Evolutionary conservation across 345 rosid species (phyloP).

Genomic region (Gynandropsis gynandra): DNA sequence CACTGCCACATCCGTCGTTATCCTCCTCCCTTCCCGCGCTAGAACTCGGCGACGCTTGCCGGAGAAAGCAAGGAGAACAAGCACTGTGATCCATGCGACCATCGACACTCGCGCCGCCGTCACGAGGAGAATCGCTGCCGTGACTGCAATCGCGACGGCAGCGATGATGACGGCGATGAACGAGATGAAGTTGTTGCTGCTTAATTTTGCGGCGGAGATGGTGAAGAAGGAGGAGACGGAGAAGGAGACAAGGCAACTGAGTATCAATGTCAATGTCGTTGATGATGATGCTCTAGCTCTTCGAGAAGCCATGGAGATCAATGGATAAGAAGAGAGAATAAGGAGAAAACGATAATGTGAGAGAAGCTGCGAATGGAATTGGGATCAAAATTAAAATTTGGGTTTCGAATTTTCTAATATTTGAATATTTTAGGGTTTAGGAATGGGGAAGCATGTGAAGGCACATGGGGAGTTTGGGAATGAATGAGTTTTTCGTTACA

Average conservation of each 20-base stretch:
- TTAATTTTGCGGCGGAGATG: slow-evolving; percentile 13
- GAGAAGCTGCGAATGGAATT: not conserved
- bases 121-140: slow-evolving; percentile 21
- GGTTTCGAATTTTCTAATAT: slow-evolving; percentile 7
- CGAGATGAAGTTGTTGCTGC: not conserved
- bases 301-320: slow-evolving; percentile 20
- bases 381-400: no score
- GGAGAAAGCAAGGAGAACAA: slow-evolving; percentile 27
- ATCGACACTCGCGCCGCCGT: slow-evolving; percentile 29
- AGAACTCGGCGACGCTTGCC: slow-evolving; percentile 31
- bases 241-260: slow-evolving; percentile 19
- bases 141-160: slow-evolving; percentile 7
- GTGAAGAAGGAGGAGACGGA: slow-evolving; percentile 20
- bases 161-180: slow-evolving; percentile 1
- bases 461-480: slow-evolving; percentile 30
- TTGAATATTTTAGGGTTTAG: slow-evolving; percentile 20
- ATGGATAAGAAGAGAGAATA: slow-evolving; percentile 5
- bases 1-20: slow-evolving; percentile 24
- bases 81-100: slow-evolving; percentile 31
- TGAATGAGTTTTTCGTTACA: no score
- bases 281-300: slow-evolving; percentile 12
- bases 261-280: slow-evolving; percentile 16
- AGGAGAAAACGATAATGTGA: not conserved
- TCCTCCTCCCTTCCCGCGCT: slow-evolving; percentile 19
- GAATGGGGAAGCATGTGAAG: slow-evolving; percentile 34